A percentile compares a stretch with the other conserved stretches of the same genome.
phyloP scores from a whole-genome alignment of 345 rosid species.

The Citrus sinensis region DVS_A1.0 CM039169.1:29215501-29216000 shows the following conservation, averaged over 20 bases:
- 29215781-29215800: neutral
- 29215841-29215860: neutral
- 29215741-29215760: neutral
- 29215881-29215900: neutral
- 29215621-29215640: neutral
- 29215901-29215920: neutral
- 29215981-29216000: slow-evolving; percentile 66
- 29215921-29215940: neutral
- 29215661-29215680: neutral
- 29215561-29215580: neutral
- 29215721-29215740: neutral
- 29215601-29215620: neutral
- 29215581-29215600: neutral
- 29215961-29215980: slow-evolving; percentile 9
- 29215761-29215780: slow-evolving; percentile 1
- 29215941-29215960: slow-evolving; percentile 6
- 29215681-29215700: neutral
- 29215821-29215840: neutral
- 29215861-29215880: neutral
- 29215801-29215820: neutral
- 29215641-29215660: neutral
- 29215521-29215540: neutral
- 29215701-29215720: neutral
- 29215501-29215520: neutral
- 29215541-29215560: neutral